Percentiles rank a stretch among this genome's conserved stretches.
These are phyloP conservation scores for Leptographium procerum DNA, from an alignment of 2,329 filamentous ascomycete genomes.

Conservation along the genomic window DNA sequence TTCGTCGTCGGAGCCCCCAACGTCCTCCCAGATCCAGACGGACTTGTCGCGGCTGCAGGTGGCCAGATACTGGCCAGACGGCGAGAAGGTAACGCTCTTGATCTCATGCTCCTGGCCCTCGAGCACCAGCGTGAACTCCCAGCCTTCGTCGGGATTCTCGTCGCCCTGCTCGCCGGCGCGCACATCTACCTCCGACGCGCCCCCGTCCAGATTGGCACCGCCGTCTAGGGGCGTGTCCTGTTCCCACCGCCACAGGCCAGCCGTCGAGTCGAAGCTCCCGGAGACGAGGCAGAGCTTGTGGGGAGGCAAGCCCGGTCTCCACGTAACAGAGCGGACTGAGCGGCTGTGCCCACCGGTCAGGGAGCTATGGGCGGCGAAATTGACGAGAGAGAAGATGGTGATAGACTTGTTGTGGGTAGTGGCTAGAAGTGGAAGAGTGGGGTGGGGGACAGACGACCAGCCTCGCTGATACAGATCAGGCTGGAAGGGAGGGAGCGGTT, in stretches of 20 bases:
- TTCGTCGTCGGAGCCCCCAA: conserved; percentile 59
- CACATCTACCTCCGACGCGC: conserved; percentile 9
- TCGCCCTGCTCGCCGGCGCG: conserved; percentile 19
- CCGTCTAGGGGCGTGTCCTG: conserved; percentile 27
- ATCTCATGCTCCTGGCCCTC: conserved; percentile 95
- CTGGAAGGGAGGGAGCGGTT: conserved; percentile 37
- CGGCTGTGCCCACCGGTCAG: conserved; percentile 84
- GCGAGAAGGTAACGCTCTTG: conserved; percentile 65
- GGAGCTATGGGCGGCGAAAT: conserved; percentile 65
- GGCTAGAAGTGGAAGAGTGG: conserved; percentile 75
- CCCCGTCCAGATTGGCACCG: neutral
- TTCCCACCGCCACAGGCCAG: conserved; percentile 68
- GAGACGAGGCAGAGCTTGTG: conserved; percentile 71
- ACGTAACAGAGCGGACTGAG: conserved; percentile 73
- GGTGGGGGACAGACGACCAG: conserved; percentile 80
- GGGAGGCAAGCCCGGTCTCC: conserved; percentile 62
- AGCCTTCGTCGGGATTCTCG: conserved; percentile 44
- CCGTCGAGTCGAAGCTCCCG: conserved; percentile 86
- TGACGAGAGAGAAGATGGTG: conserved; percentile 77
- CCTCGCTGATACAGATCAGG: conserved; percentile 58
- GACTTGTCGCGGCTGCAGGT: conserved; percentile 88
- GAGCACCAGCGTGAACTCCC: conserved; percentile 83
- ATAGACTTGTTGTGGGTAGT: conserved; percentile 81
- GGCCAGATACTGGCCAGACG: conserved; percentile 67
- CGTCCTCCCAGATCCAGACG: conserved; percentile 98